phyloP scores from a whole-genome alignment of 1,139 yeast genomes.

The Saccharomyces hybrid region DNA sequence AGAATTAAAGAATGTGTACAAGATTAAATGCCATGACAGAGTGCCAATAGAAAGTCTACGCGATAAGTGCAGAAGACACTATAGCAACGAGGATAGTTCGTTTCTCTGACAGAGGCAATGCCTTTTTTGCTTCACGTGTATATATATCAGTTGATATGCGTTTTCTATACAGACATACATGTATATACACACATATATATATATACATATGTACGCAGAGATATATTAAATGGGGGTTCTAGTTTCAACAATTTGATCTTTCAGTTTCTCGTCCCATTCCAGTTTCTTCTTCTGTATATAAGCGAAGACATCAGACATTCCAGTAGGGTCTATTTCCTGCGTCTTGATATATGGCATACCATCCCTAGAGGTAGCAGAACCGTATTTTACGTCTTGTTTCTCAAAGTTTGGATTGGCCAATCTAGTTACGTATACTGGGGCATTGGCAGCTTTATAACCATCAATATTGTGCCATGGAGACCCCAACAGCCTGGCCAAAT shows the following conservation, averaged over 20 bases:
- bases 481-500: slow-evolving; percentile 74
- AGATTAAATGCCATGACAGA: neutral
- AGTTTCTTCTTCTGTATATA: slow-evolving; percentile 49
- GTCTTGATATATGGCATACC: slow-evolving; percentile 60
- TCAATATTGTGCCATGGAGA: slow-evolving; percentile 83
- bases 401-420: slow-evolving; percentile 39
- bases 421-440: slow-evolving; percentile 59
- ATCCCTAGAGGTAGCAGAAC: slow-evolving; percentile 57
- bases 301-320: slow-evolving; percentile 53
- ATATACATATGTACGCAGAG: neutral
- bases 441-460: slow-evolving; percentile 85
- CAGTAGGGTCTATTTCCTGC: slow-evolving; percentile 52
- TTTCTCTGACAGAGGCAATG: neutral
- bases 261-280: slow-evolving; percentile 65
- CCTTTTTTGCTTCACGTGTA: neutral
- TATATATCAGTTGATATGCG: neutral
- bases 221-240: slow-evolving; percentile 27
- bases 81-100: neutral
- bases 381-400: slow-evolving; percentile 56
- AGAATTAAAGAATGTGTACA: slow-evolving; percentile 11
- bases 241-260: slow-evolving; percentile 62
- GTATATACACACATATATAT: neutral
- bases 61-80: slow-evolving; percentile 1
- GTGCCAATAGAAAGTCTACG: slow-evolving; percentile 1
- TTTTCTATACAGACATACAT: too few relatives aligned